Base-by-base conservation (phyloP, 257 asterid genomes). In the Galeopsis tetrahit region DNA sequence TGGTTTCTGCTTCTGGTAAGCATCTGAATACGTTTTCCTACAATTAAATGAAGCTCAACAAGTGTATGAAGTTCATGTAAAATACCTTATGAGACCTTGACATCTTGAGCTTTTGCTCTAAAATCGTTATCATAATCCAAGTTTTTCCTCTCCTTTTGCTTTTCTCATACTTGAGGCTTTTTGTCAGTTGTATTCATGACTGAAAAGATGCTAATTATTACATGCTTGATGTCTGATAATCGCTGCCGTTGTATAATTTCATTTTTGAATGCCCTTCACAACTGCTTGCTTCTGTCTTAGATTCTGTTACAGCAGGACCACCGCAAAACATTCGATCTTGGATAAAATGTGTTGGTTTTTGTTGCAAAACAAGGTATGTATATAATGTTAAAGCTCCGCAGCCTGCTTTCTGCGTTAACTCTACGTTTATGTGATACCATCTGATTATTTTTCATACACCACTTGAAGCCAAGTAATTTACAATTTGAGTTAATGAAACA, bases 311-410 rank as follows among this genome's bases (percentile, higher is more conserved):
- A 36, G 78, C 83, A 59, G 97, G 93, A 43, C 96, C 96, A 53
- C 98, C 97, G 1, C 90, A 88, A 79, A 95, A 92, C 80, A 85
- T 95, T 70, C 86, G 84, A 66, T 73, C 77, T 62, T 95, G 95
- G 98, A 85, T 95, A 63, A 90, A 83, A 57, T 86, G 17, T 55
- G 83, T 66, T 40, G 62, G 85, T 13, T 78, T 63, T 58, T 88
- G 88, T 72, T 88, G 88, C 87, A 83, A 78, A 82, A 71, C 65
- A 77, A 95, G 99, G 98, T 92, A 78, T 68, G 73, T 34, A 66
- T 66, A 28, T 39, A 59, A 63, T 43, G 21, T 48, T 62, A 53
- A 38, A 52, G 3, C 48, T 38, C n/a, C 32, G 36, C 13, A n/a
- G 4, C 63, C 33, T 63, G 63, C 38, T 71, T 32, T 44, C 75